Evolutionary conservation across 345 rosid species (phyloP).

Genomic region (Jatropha curcas): DNA sequence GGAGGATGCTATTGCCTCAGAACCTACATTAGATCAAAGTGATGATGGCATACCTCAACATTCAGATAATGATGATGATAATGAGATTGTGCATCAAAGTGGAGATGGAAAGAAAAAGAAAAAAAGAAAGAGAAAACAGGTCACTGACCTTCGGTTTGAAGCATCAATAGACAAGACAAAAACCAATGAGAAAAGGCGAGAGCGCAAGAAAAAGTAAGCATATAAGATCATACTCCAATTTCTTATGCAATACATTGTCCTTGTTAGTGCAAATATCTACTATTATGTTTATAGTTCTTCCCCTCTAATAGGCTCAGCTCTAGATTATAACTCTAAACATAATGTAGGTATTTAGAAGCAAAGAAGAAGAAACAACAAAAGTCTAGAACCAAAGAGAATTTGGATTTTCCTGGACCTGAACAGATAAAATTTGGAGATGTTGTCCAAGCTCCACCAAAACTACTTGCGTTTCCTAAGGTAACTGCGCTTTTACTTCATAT

Average conservation of each 20-base stretch:
- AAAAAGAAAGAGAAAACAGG: constrained; percentile 68
- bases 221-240: not conserved
- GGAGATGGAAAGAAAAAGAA: constrained; percentile 52
- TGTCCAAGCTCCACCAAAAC: constrained; percentile 81
- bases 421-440: constrained; percentile 79
- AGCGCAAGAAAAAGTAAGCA: constrained; percentile 67
- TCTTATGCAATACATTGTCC: not conserved
- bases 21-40: constrained; percentile 22
- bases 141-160: constrained; percentile 68
- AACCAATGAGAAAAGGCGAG: constrained; percentile 47
- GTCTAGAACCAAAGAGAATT: constrained; percentile 42
- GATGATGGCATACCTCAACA: constrained; percentile 25
- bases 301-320: not conserved
- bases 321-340: not conserved
- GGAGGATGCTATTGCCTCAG: constrained; percentile 23
- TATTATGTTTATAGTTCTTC: no score
- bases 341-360: constrained; percentile 63
- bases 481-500: not conserved
- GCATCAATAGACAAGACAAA: constrained; percentile 32
- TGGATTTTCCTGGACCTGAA: constrained; percentile 69
- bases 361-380: constrained; percentile 66
- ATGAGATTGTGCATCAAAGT: constrained; percentile 18
- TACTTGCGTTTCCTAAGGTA: constrained; percentile 68
- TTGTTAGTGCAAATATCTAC: no score
- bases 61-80: constrained; percentile 20